A percentile compares a stretch with the other conserved stretches of the same genome.
Evolutionary conservation across 23 red algal species (phyloP).

Genomic region (Gracilaria vermiculophylla): DNA sequence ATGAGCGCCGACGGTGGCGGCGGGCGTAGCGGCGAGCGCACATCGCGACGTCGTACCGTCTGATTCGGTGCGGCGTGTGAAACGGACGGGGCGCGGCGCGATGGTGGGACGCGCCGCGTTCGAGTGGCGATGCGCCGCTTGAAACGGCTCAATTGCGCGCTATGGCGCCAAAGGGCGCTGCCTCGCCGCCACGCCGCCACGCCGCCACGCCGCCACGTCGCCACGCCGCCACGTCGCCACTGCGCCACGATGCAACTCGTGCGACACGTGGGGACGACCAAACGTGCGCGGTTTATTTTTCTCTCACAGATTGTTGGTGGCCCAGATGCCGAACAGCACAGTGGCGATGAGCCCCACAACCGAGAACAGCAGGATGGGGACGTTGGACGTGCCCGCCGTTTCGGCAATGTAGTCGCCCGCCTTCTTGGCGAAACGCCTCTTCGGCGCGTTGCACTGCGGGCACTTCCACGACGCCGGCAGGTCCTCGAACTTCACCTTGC

Average conservation of each 20-base stretch:
- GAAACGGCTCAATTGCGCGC: neutral
- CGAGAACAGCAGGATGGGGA: constrained; percentile 75
- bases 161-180: neutral
- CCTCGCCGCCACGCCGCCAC: neutral
- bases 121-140: neutral
- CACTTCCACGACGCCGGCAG: constrained; percentile 86
- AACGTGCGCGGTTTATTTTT: no score
- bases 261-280: no score
- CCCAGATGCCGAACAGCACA: constrained; percentile 81
- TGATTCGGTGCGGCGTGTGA: neutral
- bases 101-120: neutral
- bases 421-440: constrained; percentile 92
- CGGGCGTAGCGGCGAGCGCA: no score
- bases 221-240: neutral
- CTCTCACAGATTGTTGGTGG: constrained; percentile 62
- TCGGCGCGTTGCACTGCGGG: constrained; percentile 93
- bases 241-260: neutral
- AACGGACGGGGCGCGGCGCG: neutral
- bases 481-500: constrained; percentile 77
- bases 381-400: constrained; percentile 64
- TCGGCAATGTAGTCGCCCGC: constrained; percentile 75
- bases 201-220: neutral
- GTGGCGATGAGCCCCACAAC: constrained; percentile 63
- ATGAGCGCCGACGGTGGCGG: neutral
- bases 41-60: neutral